Evolutionary conservation across 495 filamentous ascomycete species (phyloP).

Genomic region (Neurospora africana): DNA sequence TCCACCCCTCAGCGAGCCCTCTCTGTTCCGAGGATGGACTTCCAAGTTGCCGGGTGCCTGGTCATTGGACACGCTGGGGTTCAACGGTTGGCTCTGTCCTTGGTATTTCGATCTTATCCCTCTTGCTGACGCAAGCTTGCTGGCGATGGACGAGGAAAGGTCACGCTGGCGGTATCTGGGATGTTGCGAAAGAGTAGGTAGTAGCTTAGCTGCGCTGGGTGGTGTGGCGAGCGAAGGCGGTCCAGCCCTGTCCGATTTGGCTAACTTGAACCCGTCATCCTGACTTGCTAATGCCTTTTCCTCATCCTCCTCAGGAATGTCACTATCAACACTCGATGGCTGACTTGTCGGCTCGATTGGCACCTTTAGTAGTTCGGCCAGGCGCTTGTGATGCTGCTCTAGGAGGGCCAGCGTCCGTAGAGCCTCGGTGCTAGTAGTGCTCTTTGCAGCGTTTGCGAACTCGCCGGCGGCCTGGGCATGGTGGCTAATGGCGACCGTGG

Average conservation of each 20-base stretch:
- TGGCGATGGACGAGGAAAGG: slow-evolving; percentile 76
- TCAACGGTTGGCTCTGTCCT: slow-evolving; percentile 41
- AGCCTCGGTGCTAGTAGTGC: slow-evolving; percentile 70
- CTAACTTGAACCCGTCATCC: slow-evolving; percentile 5
- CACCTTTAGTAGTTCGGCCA: slow-evolving; percentile 67
- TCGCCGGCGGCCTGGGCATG: slow-evolving; percentile 84
- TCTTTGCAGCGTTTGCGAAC: slow-evolving; percentile 70
- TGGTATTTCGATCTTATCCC: slow-evolving; percentile 67
- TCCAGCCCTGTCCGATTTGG: slow-evolving; percentile 12
- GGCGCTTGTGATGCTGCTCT: slow-evolving; percentile 72
- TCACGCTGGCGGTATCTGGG: slow-evolving; percentile 51
- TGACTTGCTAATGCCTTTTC: slow-evolving; percentile 20
- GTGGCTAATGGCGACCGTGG: slow-evolving; percentile 70
- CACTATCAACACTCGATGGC: slow-evolving; percentile 22
- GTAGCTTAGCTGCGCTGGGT: slow-evolving; percentile 25
- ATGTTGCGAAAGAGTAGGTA: slow-evolving; percentile 36
- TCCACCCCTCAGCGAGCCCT: slow-evolving; percentile 26
- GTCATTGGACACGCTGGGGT: slow-evolving; percentile 62
- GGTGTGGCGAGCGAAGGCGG: slow-evolving; percentile 15
- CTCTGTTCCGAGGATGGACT: slow-evolving; percentile 38
- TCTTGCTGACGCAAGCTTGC: slow-evolving; percentile 77
- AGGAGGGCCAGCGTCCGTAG: slow-evolving; percentile 73
- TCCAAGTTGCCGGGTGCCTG: slow-evolving; percentile 66
- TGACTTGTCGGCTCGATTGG: slow-evolving; percentile 49
- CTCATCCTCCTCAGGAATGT: slow-evolving; percentile 28